phyloP scores from a whole-genome alignment of 139 green algal species.

The Pleodorina starrii region DNA sequence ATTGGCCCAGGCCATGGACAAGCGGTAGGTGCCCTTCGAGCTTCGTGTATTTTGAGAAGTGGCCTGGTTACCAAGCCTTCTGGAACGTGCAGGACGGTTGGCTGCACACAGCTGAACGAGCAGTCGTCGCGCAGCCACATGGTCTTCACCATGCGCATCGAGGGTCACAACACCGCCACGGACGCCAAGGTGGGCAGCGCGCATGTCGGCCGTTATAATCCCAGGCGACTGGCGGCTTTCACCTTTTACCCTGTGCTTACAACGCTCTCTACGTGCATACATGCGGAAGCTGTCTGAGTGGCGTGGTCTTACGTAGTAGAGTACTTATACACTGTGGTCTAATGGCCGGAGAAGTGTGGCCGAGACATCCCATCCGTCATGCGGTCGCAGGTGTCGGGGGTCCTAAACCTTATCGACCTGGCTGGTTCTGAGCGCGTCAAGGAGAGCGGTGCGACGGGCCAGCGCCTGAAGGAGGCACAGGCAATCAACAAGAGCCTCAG shows the following conservation, averaged over 20 bases:
- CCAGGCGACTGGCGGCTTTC: too few relatives aligned
- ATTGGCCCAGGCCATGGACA: constrained; percentile 74
- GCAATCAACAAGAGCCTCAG: constrained; percentile 94
- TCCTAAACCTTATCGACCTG: constrained; percentile 91
- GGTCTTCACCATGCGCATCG: constrained; percentile 91
- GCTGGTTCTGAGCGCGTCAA: constrained; percentile 91
- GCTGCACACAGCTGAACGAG: constrained; percentile 94
- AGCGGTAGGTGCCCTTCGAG: constrained; percentile 53
- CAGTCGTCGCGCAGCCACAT: constrained; percentile 87
- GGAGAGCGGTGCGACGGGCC: constrained; percentile 83
- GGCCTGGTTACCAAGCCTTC: neutral
- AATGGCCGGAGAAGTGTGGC: too few relatives aligned
- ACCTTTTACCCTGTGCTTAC: too few relatives aligned
- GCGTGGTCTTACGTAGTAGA: too few relatives aligned
- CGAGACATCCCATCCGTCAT: too few relatives aligned
- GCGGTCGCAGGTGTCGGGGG: constrained; percentile 47
- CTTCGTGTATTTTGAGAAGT: neutral
- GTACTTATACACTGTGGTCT: too few relatives aligned
- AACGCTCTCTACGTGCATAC: too few relatives aligned
- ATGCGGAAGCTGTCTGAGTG: too few relatives aligned
- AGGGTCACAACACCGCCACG: constrained; percentile 77
- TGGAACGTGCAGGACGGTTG: constrained; percentile 62
- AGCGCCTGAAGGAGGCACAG: constrained; percentile 92
- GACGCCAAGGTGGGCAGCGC: constrained; percentile 63
- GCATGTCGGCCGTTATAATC: too few relatives aligned